Percentiles rank a stretch among this genome's conserved stretches.
These are phyloP conservation scores for Metschnikowia koreensis DNA, from an alignment of 805 yeast species.

Conservation along the genomic window DNA sequence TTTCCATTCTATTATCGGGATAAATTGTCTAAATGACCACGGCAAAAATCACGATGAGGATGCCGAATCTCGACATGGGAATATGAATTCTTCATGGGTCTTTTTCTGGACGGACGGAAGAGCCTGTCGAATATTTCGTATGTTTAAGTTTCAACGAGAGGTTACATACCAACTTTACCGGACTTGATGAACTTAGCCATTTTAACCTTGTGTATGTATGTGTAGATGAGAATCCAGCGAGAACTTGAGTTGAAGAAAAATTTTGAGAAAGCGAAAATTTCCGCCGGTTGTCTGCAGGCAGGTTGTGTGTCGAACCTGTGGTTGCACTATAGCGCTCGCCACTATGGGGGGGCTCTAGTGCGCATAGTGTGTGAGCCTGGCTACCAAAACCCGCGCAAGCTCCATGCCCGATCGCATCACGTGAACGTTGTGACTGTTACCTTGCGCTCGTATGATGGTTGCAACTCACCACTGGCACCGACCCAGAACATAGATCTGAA, in stretches of 20 bases:
- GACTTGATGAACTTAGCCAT: constrained; percentile 99
- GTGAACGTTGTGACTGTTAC: constrained; percentile 13
- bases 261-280: constrained; percentile 26
- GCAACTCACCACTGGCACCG: background rate
- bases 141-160: background rate
- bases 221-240: constrained; percentile 18
- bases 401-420: constrained; percentile 4
- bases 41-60: background rate
- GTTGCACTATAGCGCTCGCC: constrained; percentile 4
- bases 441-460: background rate
- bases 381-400: background rate
- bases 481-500: background rate
- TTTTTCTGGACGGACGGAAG: background rate
- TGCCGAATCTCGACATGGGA: background rate
- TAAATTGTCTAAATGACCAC: background rate
- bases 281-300: constrained; percentile 18
- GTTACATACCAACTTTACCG: constrained; percentile 96
- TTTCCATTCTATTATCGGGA: background rate
- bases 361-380: background rate
- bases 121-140: background rate
- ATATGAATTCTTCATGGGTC: background rate
- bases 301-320: constrained; percentile 12
- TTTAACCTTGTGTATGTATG: constrained; percentile 35
- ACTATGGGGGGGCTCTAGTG: background rate
- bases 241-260: constrained; percentile 15